Evolutionary conservation across 148 eudicot genomes (phyloP).

Genomic region (Heliosperma pusillum): DNA sequence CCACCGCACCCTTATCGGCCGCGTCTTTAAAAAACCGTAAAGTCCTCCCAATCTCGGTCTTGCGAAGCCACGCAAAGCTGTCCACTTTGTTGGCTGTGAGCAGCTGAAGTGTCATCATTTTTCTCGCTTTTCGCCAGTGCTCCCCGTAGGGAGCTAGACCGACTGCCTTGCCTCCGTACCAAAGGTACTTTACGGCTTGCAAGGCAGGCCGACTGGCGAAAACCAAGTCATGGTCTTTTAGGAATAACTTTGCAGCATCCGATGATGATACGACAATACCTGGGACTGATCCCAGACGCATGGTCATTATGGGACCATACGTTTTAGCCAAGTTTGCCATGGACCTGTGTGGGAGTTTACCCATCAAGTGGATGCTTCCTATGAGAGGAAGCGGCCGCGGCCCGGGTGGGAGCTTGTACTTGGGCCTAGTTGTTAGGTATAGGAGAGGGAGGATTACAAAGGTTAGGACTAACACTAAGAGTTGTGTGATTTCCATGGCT

Average conservation of each 20-base stretch:
- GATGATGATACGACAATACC: slow-evolving; percentile 15
- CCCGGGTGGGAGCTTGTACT: slow-evolving; percentile 17
- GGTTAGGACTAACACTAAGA: neutral
- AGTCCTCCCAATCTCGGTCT: neutral
- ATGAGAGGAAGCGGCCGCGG: slow-evolving; percentile 21
- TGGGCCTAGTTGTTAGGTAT: neutral
- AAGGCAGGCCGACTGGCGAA: slow-evolving; percentile 9
- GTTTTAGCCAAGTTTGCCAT: slow-evolving; percentile 14
- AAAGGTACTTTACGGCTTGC: neutral
- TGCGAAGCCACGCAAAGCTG: slow-evolving; percentile 11
- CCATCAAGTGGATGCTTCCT: slow-evolving; percentile 23
- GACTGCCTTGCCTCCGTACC: slow-evolving; percentile 14
- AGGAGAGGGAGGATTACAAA: neutral
- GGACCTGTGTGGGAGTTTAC: slow-evolving; percentile 16
- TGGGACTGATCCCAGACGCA: slow-evolving; percentile 13
- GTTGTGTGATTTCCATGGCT: neutral
- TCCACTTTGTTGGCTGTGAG: slow-evolving; percentile 7
- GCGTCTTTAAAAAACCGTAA: neutral
- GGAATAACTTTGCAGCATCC: slow-evolving; percentile 9
- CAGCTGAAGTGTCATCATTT: slow-evolving; percentile 1
- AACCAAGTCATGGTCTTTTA: slow-evolving; percentile 6
- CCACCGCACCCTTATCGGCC: slow-evolving; percentile 12
- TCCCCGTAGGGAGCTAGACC: slow-evolving; percentile 18
- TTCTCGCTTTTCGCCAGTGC: slow-evolving; percentile 18
- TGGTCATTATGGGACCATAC: slow-evolving; percentile 24